phyloP scores from a whole-genome alignment of 495 filamentous ascomycete species.

The Aspergillus nidulans region DNA sequence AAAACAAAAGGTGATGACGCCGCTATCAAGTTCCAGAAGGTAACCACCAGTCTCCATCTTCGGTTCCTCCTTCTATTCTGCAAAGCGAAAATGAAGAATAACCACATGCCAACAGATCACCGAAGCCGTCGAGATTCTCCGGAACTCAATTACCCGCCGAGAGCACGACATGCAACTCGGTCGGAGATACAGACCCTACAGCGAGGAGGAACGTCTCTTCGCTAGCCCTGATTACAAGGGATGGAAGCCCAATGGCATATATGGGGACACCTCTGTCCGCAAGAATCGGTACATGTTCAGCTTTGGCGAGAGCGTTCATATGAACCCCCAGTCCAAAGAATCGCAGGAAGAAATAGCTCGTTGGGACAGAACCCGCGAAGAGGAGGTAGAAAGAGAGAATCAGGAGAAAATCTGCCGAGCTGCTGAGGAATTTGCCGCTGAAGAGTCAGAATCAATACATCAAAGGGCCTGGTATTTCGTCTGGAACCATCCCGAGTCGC shows the following conservation, averaged over 20 bases:
- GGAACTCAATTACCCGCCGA: conserved; percentile 24
- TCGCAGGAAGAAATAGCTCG: conserved; percentile 22
- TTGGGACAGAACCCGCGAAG: conserved; percentile 4
- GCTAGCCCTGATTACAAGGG: not conserved
- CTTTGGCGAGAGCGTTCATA: conserved; percentile 30
- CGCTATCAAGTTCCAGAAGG: conserved; percentile 41
- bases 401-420: not conserved
- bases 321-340: conserved; percentile 24
- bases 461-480: not conserved
- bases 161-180: conserved; percentile 22
- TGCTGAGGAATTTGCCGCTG: not conserved
- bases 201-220: conserved; percentile 1
- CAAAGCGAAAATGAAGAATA: not conserved
- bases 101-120: conserved; percentile 26
- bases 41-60: conserved; percentile 10
- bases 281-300: conserved; percentile 28
- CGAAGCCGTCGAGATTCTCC: conserved; percentile 37
- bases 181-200: not conserved
- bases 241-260: conserved; percentile 8
- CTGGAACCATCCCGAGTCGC: not conserved
- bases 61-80: not conserved
- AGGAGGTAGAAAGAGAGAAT: not conserved
- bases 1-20: conserved; percentile 46
- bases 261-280: not conserved
- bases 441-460: not conserved